Base-by-base conservation (phyloP, 1,284 basidiomycete species). In the Cystobasidium slooffiae region DNA sequence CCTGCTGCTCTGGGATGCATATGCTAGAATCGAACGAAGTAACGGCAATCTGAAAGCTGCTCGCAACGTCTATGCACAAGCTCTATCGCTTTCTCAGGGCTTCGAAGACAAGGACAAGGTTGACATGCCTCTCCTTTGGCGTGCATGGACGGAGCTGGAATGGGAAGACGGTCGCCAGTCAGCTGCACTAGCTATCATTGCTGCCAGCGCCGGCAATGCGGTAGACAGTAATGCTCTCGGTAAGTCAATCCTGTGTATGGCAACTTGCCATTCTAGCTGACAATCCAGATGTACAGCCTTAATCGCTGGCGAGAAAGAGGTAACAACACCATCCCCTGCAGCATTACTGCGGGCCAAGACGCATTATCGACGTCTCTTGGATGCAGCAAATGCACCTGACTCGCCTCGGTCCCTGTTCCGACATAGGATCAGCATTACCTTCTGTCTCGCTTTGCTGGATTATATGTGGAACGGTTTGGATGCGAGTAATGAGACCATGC, bases 61-160 rank as follows among this genome's bases (percentile, higher is more conserved):
- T 6, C 86, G 94, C 16, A 93, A 93, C 78, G 87, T 97, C 2
- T 97, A 94, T 82, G 85, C 88, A 77, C 90, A 90, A 0, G 83
- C 83, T 4, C 76, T 86, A 1, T 81, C 81, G 16, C 80, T 83
- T 22, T 82, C 53, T 67, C 75, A 75, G 22, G 63, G 72, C 20
- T 73, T 77, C 44, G 31, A 53, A 37, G 68, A 61, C 46, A 68
- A 37, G 62, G 77, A 74, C 49, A 77, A 72, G 61, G 66, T 75
- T 67, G 76, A 76, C 52, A 75, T 73, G 43, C 76, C 72, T 22
- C 68, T 67, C 70, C 80, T 97, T 52, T 94, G 91, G 90, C 91
- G 90, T 84, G 88, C 90, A 63, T 97, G 93, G 92, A 91, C 90
- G 0, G 90, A 94, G 80, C 87, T 94, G 87, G 93, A 96, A 82